Conservation (phyloP, 192 early-diverging fungal species). For the Martensiomyces pterosporus region DNA sequence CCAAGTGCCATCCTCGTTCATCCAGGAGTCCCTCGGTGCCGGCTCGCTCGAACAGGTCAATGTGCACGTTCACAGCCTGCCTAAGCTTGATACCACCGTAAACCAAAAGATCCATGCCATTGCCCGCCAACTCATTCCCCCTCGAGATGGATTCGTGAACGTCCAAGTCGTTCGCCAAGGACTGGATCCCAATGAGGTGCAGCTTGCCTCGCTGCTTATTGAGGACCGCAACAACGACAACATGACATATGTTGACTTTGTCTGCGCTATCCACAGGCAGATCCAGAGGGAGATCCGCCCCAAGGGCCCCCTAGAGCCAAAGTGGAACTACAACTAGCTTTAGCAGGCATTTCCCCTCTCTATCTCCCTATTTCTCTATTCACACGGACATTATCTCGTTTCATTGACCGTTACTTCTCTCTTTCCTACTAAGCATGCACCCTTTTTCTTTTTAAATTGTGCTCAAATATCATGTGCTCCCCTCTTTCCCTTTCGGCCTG, state of each 20-base stretch:
- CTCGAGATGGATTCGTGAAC: conserved; percentile 62
- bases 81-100: conserved; percentile 60
- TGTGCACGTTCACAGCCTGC: conserved; percentile 49
- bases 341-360: too few relatives aligned
- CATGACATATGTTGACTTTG: conserved; percentile 90
- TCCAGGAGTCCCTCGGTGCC: conserved; percentile 81
- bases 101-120: conserved; percentile 65
- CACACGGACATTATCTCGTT: too few relatives aligned
- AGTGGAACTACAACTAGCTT: conserved; percentile 41
- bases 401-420: too few relatives aligned
- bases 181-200: conserved; percentile 74
- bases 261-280: conserved; percentile 83
- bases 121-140: conserved; percentile 57
- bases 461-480: too few relatives aligned
- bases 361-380: background rate
- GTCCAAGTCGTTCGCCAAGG: conserved; percentile 80
- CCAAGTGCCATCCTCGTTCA: conserved; percentile 55
- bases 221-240: conserved; percentile 89
- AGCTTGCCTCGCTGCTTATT: conserved; percentile 70
- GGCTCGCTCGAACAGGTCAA: conserved; percentile 68
- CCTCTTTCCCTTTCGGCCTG: too few relatives aligned
- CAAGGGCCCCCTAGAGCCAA: conserved; percentile 32
- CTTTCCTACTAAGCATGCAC: too few relatives aligned
- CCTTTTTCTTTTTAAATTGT: too few relatives aligned
- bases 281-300: conserved; percentile 71